Base-by-base conservation (phyloP, 495 filamentous ascomycete species). In the Glonium stellatum region DNA sequence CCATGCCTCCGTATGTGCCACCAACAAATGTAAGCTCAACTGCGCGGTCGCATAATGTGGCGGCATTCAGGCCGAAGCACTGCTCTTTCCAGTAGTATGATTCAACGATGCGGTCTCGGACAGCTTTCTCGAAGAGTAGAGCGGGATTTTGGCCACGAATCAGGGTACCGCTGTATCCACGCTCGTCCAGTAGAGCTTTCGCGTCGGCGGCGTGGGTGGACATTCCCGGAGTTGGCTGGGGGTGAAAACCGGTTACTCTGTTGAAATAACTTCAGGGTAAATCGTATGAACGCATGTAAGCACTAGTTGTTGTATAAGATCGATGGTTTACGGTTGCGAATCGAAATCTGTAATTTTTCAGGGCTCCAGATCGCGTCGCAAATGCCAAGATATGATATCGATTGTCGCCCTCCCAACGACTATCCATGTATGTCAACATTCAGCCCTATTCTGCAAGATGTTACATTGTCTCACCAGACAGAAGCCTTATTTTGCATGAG, bases 11-110 rank as follows among this genome's bases (percentile, higher is more conserved):
- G 69, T 89, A 90, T 11, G 88, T 90, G 66, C 93, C 93, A 57
- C 91, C 95, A 55, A 98, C 81, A 68, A 79, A 83, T 37, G 86
- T 88, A 61, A 95, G 77, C 60, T 91, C 87, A 37, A 87, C 86
- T 1, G 92, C 92, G 35, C 93, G 90, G 76, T 96, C 89, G 64
- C 95, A 87, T 1, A 97, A 79, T 54, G 87, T 96, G 64, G 78
- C 89, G 55, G 90, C 89, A 75, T 97, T 97, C 61, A 98, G 77
- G 22, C 87, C 93, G 76, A 97, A 98, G 70, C 92, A 95, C 72
- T 96, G 92, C 72, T 97, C 95, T 74, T 97, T 96, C 88, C 89
- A 98, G 77, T 96, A 98, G 76, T 95, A 93, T 63, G 83, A 87
- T 61, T 95, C 88, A 57, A 89, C 84, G 72, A 98, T 97, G 68